phyloP scores from a whole-genome alignment of 805 yeast species.

The Nakazawaea wickerhamii region DNA sequence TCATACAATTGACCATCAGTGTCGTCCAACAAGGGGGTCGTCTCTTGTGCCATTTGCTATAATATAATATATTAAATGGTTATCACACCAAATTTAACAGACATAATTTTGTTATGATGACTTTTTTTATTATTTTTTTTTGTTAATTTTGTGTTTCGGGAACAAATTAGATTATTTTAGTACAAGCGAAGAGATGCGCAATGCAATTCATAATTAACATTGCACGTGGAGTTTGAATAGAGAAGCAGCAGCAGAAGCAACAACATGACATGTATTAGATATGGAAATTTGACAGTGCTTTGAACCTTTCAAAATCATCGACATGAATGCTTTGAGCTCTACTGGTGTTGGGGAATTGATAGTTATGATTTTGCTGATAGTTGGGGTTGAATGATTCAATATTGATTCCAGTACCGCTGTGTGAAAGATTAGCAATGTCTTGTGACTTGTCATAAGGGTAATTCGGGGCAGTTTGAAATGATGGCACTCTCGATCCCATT shows the following conservation, averaged over 20 bases:
- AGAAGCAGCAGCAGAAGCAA: neutral
- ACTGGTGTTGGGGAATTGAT: constrained; percentile 9
- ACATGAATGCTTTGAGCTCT: constrained; percentile 14
- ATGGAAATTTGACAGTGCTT: neutral
- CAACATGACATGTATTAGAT: neutral
- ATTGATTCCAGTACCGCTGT: neutral
- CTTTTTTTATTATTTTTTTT: neutral
- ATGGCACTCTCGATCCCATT: too few relatives aligned
- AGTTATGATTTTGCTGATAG: neutral
- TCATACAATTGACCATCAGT: constrained; percentile 15
- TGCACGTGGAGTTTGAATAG: neutral
- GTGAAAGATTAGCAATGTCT: neutral
- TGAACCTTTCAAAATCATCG: constrained; percentile 8
- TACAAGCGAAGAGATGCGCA: too few relatives aligned
- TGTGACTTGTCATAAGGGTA: neutral
- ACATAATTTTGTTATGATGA: neutral
- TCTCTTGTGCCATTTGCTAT: neutral
- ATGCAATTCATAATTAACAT: too few relatives aligned
- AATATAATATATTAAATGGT: too few relatives aligned
- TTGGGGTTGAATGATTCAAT: neutral
- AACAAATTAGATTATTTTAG: too few relatives aligned
- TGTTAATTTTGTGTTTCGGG: neutral
- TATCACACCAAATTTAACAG: too few relatives aligned
- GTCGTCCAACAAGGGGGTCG: constrained; percentile 5
- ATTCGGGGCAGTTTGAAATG: too few relatives aligned